Evolutionary conservation across 2,329 filamentous ascomycete genomes (phyloP).

Genomic region (Pyrenophora tritici-repentis): DNA sequence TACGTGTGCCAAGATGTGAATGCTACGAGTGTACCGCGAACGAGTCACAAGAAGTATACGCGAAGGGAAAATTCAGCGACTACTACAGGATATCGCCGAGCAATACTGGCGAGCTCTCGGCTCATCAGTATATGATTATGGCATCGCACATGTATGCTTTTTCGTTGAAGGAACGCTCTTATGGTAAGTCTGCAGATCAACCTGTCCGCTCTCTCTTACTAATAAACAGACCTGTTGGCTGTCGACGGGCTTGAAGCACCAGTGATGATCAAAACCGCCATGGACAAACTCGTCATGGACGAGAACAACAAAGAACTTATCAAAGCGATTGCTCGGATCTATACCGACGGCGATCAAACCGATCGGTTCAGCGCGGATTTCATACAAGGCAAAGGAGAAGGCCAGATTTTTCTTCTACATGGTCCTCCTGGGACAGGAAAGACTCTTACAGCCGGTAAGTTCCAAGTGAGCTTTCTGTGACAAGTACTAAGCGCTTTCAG

Average conservation of each 20-base stretch:
- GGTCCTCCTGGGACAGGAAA: slow-evolving; percentile 30
- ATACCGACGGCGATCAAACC: not conserved
- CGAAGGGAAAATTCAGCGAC: not conserved
- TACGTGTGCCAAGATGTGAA: not conserved
- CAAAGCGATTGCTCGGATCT: not conserved
- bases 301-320: not conserved
- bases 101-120: not conserved
- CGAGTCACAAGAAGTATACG: not conserved
- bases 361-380: slow-evolving; percentile 44
- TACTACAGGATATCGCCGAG: not conserved
- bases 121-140: not conserved
- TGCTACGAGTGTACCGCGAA: not conserved
- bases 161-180: not conserved
- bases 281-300: not conserved
- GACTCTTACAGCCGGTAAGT: slow-evolving; percentile 15
- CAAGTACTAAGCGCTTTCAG: not conserved
- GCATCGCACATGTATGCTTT: not conserved
- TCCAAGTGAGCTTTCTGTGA: not conserved
- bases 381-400: slow-evolving; percentile 50
- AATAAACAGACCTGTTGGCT: not conserved
- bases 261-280: not conserved
- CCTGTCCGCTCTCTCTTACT: not conserved
- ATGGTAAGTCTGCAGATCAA: not conserved
- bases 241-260: not conserved
- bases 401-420: slow-evolving; percentile 27